Evolutionary conservation across 306 rosid genomes (phyloP).

Genomic region (Prunus davidiana): DNA sequence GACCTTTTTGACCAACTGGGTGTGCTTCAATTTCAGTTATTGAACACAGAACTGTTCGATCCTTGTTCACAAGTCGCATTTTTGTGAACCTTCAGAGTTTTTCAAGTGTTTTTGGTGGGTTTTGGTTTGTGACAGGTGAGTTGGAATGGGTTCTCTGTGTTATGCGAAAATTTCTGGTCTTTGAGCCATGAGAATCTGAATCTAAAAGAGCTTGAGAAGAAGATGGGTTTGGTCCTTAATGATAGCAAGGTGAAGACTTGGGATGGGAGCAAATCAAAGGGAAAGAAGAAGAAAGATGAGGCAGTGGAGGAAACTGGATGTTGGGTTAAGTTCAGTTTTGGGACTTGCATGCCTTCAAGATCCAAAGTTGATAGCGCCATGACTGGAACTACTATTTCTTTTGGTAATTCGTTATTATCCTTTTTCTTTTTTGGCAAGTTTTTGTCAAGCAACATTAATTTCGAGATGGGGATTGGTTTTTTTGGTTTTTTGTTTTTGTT

Average conservation of each 20-base stretch:
- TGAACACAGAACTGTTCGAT: not conserved
- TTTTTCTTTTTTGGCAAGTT: not conserved
- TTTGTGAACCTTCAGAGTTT: slow-evolving; percentile 7
- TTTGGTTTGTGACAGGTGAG: not conserved
- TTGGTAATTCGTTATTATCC: slow-evolving; percentile 39
- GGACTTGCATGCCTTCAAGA: slow-evolving; percentile 78
- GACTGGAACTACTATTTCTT: slow-evolving; percentile 47
- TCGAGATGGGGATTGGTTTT: not conserved
- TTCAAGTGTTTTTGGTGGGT: slow-evolving; percentile 4
- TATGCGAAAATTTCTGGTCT: slow-evolving; percentile 16
- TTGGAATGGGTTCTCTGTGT: slow-evolving; percentile 22
- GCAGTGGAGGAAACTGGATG: slow-evolving; percentile 55
- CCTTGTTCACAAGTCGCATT: not conserved
- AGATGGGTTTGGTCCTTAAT: slow-evolving; percentile 70
- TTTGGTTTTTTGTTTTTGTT: not conserved
- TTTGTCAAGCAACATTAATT: not conserved
- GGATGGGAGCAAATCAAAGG: slow-evolving; percentile 57
- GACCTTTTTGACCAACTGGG: slow-evolving; percentile 30
- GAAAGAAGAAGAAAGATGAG: slow-evolving; percentile 39
- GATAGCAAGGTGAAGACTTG: slow-evolving; percentile 62
- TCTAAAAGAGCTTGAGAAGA: slow-evolving; percentile 22
- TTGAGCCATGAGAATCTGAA: slow-evolving; percentile 20
- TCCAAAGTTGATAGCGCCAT: slow-evolving; percentile 77
- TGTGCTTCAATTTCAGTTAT: slow-evolving; percentile 17
- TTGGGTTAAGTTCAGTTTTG: slow-evolving; percentile 58